Evolutionary conservation across 331 rosid genomes (phyloP), one percentile per base, ranked within the genome.

Genomic region (Erythrophleum ivorense): DNA sequence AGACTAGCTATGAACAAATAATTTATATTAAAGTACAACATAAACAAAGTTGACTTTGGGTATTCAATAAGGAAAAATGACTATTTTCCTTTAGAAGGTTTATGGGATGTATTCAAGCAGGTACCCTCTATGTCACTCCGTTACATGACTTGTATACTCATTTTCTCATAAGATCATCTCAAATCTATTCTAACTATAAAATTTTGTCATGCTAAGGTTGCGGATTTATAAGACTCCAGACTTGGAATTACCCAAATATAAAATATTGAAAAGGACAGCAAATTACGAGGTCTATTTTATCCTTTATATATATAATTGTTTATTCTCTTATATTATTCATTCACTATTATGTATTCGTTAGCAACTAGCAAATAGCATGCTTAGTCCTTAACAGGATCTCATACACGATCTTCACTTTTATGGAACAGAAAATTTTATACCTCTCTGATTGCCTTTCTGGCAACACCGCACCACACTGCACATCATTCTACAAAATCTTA

Each of bases 191-290:
- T 83, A 24, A 52, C 45, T 21, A 54, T 60, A 38, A 24, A 24
- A 24, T 16, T 77, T 62, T 73, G 62, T 63, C 67, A 71, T 54
- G 68, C 53, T 86, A 83, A 88, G 93, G 99, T 89, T 93, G 77
- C 88, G 91, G 81, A 78, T 87, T 55, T 95, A 91, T 77, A 95
- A 91, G 88, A 95, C 99, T 38, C 99, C 94, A 14, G 97, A 89
- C 59, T 83, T 93, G 89, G 94, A 94, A 86, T 84, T 97, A 83
- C 99, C 98, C 49, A 89, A 87, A 31, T 95, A 93, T 83, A 89
- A 85, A 64, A 88, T 88, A 45, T 78, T 93, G 83, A 95, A 88
- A 87, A 88, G 85, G 84, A 87, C 91, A 6, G 91, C 92, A 68
- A 78, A 83, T 72, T 95, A 92, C 71, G 98, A 93, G 97, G 98